Percentiles rank a stretch among this genome's conserved stretches.
Evolutionary conservation across 129 eudicot species (phyloP).

Genomic region (Pittosporum tobira): DNA sequence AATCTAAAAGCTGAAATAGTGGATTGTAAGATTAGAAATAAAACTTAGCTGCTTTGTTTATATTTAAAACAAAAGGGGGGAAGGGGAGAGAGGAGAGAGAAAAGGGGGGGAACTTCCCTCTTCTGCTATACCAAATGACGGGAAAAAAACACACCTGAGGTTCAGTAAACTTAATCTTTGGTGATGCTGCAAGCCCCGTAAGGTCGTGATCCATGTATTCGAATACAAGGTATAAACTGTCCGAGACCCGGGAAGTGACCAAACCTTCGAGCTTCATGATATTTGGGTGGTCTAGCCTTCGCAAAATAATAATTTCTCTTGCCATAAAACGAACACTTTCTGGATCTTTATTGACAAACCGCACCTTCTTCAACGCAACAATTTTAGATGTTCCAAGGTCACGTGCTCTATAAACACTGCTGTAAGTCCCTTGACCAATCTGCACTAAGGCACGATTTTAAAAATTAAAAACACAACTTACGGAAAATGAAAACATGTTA

Average conservation of each 20-base stretch:
- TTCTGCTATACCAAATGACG: no score
- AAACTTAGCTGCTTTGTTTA: no score
- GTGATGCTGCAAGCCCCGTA: slow-evolving; percentile 64
- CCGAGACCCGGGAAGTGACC: slow-evolving; percentile 63
- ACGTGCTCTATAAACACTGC: slow-evolving; percentile 68
- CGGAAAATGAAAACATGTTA: no score
- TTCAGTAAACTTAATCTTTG: slow-evolving; percentile 49
- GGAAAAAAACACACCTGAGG: slow-evolving; percentile 39
- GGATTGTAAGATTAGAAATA: no score
- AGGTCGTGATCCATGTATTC: slow-evolving; percentile 85
- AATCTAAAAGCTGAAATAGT: no score
- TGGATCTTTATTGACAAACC: slow-evolving; percentile 68
- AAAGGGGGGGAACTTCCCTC: no score
- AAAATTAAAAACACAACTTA: neutral
- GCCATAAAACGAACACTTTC: slow-evolving; percentile 80
- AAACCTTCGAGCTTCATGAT: slow-evolving; percentile 77
- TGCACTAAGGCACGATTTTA: slow-evolving; percentile 17
- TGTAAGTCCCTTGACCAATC: slow-evolving; percentile 82
- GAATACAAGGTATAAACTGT: slow-evolving; percentile 69
- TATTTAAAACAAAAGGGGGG: neutral
- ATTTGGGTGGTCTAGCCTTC: slow-evolving; percentile 65
- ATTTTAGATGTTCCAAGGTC: slow-evolving; percentile 62
- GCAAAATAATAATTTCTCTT: slow-evolving; percentile 58
- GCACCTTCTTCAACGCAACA: slow-evolving; percentile 61
- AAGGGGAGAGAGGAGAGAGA: neutral